A percentile compares a stretch with the other conserved stretches of the same genome.
Evolutionary conservation across 2,329 filamentous ascomycete species (phyloP).

Genomic region (Claviceps sp.): DNA sequence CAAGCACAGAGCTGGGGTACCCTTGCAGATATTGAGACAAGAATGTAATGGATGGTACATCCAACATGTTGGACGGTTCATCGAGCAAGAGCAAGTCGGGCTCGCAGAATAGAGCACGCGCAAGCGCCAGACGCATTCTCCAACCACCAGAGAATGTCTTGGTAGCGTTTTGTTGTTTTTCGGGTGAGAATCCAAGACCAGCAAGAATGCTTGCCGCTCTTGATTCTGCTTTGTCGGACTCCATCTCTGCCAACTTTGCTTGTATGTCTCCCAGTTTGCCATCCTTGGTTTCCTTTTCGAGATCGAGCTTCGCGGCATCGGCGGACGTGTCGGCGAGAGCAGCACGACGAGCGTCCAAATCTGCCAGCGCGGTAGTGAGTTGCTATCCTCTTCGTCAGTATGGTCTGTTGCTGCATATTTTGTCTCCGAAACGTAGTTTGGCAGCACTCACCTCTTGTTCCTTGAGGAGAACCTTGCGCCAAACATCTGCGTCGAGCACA

Average conservation of each 20-base stretch:
- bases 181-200: conserved; percentile 89
- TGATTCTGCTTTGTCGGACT: conserved; percentile 95
- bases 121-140: conserved; percentile 94
- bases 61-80: conserved; percentile 99
- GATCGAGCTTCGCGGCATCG: conserved; percentile 74
- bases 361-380: conserved; percentile 61
- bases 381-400: conserved; percentile 31
- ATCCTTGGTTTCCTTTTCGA: conserved; percentile 80
- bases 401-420: neutral
- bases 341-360: conserved; percentile 64
- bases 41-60: conserved; percentile 98
- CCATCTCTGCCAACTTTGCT: conserved; percentile 89
- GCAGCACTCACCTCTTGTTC: conserved; percentile 60
- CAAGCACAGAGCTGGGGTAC: conserved; percentile 88
- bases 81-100: conserved; percentile 91
- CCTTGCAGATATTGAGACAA: conserved; percentile 86
- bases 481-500: conserved; percentile 93
- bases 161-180: conserved; percentile 82
- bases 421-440: neutral
- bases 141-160: conserved; percentile 99
- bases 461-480: conserved; percentile 85
- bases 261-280: conserved; percentile 86
- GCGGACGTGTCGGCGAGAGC: conserved; percentile 82
- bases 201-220: conserved; percentile 91
- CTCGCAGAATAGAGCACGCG: conserved; percentile 93